Evolutionary conservation across 176 grass and related monocot species (phyloP), one percentile per base, ranked within the genome.

Genomic region (Themeda triandra): DNA sequence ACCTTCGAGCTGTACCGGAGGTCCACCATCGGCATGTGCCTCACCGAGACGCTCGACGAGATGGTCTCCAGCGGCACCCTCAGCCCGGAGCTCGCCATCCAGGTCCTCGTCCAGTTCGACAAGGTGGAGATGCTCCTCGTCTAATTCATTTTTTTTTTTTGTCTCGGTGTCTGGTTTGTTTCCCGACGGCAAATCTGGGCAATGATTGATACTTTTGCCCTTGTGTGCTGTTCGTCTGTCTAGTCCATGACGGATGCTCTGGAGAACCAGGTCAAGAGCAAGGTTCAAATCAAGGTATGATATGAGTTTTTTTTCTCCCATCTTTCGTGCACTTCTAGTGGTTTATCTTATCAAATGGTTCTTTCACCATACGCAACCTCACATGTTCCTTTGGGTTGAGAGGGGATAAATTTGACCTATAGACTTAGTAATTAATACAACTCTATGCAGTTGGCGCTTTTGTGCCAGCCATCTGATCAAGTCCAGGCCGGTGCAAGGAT

Each of bases 161-260:
- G 6, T 49, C 11, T 30, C 54, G 2, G 54, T 49, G 12, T 76
- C 0, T 63, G 6, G 8, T 35, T 30, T 81, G 8, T 35, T 30
- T 81, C 2, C n/a, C 60, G 29, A 6, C 24, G 62, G 44, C 18
- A 40, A 63, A 32, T 53, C 0, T 37, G 8, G 27, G 25, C 44
- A 62, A 46, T 51, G 17, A 62, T 58, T 51, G 17, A 25, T 21
- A 24, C 4, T 6, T 78, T 27, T 49, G 4, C 17, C 78, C 27
- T 3, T 36, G 30, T 69, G 12, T 75, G 25, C 36, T 69, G 17
- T 51, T 51, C 42, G 42, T 44, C 42, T 45, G 67, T 68, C 31
- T n/a, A 98, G 96, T 99, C 96, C 4, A 96, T 99, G 96, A 99
- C 93, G 19, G 93, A 99, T 11, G 91, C 93, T 4, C 68, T 96